phyloP scores from a whole-genome alignment of 257 asterid species.

The Solanum sitiens region DNA sequence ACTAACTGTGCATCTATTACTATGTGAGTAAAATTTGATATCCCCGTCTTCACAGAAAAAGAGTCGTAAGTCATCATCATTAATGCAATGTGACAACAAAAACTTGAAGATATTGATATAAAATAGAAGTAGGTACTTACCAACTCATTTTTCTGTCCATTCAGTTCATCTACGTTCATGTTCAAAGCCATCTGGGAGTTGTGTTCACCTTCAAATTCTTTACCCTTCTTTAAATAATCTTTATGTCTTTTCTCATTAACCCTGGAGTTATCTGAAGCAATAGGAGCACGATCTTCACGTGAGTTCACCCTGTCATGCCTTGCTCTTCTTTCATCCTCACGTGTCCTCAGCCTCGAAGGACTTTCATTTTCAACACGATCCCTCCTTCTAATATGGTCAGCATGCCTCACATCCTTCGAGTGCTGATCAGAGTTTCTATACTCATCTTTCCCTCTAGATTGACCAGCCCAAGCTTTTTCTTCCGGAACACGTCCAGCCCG shows the following conservation, averaged over 20 bases:
- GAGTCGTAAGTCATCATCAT: neutral
- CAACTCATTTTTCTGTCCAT: constrained; percentile 54
- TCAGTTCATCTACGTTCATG: constrained; percentile 52
- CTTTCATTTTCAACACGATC: constrained; percentile 62
- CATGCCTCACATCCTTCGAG: constrained; percentile 45
- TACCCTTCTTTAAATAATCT: constrained; percentile 50
- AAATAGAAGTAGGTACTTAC: constrained; percentile 44
- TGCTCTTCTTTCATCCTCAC: constrained; percentile 65
- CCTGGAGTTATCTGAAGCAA: constrained; percentile 48
- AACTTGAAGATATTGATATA: constrained; percentile 12
- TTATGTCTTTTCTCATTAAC: constrained; percentile 47
- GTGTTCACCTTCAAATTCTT: constrained; percentile 61
- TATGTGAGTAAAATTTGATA: neutral
- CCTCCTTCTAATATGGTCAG: constrained; percentile 57
- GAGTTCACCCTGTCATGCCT: constrained; percentile 53
- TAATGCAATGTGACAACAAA: neutral
- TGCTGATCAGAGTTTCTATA: constrained; percentile 49
- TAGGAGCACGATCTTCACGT: constrained; percentile 49
- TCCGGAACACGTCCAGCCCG: constrained; percentile 59
- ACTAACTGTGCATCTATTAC: neutral
- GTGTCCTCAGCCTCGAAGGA: constrained; percentile 52
- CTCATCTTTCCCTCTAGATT: constrained; percentile 67
- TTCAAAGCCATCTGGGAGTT: constrained; percentile 33
- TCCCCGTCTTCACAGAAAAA: neutral
- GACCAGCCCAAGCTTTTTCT: constrained; percentile 57